Conservation (phyloP, 2,329 filamentous ascomycete genomes). For the Cryphonectria nitschkei region DNA sequence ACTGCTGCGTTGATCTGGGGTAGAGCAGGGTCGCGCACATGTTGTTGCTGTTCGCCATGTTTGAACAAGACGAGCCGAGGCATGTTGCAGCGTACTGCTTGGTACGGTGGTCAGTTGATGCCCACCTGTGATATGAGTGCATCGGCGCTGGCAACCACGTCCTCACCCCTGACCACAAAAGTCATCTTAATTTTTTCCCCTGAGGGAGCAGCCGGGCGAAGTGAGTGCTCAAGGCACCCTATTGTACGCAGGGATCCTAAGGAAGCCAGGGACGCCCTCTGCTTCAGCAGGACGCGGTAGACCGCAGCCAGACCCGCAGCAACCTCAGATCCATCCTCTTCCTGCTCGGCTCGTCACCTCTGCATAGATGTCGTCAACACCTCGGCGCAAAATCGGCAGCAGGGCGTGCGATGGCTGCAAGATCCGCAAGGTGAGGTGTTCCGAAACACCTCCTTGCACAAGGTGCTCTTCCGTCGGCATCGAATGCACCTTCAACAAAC, state of each 20-base stretch:
- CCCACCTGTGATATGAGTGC: not conserved
- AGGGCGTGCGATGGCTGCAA: conserved; percentile 57
- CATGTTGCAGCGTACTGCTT: not conserved
- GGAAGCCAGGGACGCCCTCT: conserved; percentile 12
- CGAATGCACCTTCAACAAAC: conserved; percentile 54
- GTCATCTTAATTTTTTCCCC: not conserved
- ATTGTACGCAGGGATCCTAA: not conserved
- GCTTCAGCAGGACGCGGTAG: conserved; percentile 13
- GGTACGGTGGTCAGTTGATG: not conserved
- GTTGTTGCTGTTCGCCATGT: no score
- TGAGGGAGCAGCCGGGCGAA: conserved; percentile 8
- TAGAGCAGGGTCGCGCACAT: conserved; percentile 1
- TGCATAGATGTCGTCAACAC: conserved; percentile 17
- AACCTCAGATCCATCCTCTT: not conserved
- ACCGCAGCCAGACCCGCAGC: not conserved
- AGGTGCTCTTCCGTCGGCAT: conserved; percentile 49
- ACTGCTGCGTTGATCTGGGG: conserved; percentile 22
- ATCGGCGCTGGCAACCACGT: conserved; percentile 12
- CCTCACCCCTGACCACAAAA: conserved; percentile 13
- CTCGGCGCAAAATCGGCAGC: conserved; percentile 40
- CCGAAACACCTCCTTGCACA: conserved; percentile 50
- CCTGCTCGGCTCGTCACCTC: not conserved
- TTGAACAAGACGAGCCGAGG: not conserved
- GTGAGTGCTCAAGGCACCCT: not conserved
- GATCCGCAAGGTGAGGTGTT: conserved; percentile 56